Evolutionary conservation across 2,329 filamentous ascomycete genomes (phyloP), one percentile per base, ranked within the genome.

Genomic region (Ophiognomonia clavigignenti-juglandacearum): DNA sequence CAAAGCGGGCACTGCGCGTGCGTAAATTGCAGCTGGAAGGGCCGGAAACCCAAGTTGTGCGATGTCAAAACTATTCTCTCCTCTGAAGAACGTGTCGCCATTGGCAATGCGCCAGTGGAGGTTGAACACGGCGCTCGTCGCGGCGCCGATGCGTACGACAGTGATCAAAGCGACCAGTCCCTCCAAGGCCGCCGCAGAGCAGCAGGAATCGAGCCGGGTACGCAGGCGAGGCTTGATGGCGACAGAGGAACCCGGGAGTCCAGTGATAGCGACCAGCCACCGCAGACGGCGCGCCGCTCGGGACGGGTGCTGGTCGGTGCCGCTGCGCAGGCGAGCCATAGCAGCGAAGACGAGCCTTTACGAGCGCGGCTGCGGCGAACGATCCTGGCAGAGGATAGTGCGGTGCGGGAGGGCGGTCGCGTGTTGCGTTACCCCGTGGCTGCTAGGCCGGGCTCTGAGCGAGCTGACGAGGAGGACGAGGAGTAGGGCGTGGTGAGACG

Each of bases 1-100:
- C 37, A 42, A 2, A 29, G 22, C n/a, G 48, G 48, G 6, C 14
- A 32, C 1, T n/a, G 38, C 1, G 39, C 44, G 11, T 50, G 48
- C 13, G 41, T 45, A 7, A 50, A 47, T 6, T 50, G 48, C 29
- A 45, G 29, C 11, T 37, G 14, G 11, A 44, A 29, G 1, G 19
- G 23, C 4, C 1, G 6, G 2, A 4, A 34, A 2, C 19, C 26
- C 4, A 14, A 6, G 0, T n/a, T 5, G 6, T 50, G 48, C 14
- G 46, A 43, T 6, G 3, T 47, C 3, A 2, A 32, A 22, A 22
- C n/a, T 3, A 36, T 18, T 16, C n/a, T 26, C 24, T 26, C 6
- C 24, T 10, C 6, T 10, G 24, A 10, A 6, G 24, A 26, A 6
- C 24, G 24, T 10, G 24, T 10, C 24, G 24, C 6, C 24, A 26